Evolutionary conservation across 129 eudicot species (phyloP).

Genomic region (Scalesia atractyloides): DNA sequence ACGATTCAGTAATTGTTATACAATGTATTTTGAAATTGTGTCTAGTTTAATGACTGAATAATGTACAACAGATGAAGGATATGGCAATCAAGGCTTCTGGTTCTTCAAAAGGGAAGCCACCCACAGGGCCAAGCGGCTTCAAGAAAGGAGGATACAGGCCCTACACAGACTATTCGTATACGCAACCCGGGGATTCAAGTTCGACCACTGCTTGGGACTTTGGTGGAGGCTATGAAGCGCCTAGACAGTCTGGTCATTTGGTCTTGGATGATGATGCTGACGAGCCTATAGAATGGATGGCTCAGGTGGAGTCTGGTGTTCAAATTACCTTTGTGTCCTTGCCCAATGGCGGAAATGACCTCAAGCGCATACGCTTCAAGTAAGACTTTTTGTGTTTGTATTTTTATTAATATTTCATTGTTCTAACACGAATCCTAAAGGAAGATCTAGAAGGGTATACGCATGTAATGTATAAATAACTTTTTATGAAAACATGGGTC

Average conservation of each 20-base stretch:
- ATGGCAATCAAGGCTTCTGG: slow-evolving; percentile 80
- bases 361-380: slow-evolving; percentile 94
- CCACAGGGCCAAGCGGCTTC: slow-evolving; percentile 46
- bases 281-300: slow-evolving; percentile 91
- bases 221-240: slow-evolving; percentile 51
- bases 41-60: slow-evolving; percentile 23
- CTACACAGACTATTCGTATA: slow-evolving; percentile 56
- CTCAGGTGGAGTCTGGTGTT: slow-evolving; percentile 97
- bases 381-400: slow-evolving; percentile 31
- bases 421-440: neutral
- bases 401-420: neutral
- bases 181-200: slow-evolving; percentile 60
- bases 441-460: neutral
- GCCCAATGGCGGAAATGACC: slow-evolving; percentile 87
- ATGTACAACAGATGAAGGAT: slow-evolving; percentile 69
- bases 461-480: neutral
- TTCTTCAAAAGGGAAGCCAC: slow-evolving; percentile 54
- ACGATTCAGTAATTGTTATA: neutral
- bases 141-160: slow-evolving; percentile 56
- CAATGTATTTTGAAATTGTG: neutral
- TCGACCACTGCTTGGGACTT: slow-evolving; percentile 81
- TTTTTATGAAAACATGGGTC: neutral
- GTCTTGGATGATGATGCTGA: slow-evolving; percentile 67
- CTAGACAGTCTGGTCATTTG: slow-evolving; percentile 63
- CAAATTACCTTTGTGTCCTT: slow-evolving; percentile 93